Base-by-base conservation (phyloP, 768 basidiomycete genomes). In the Daedalea quercina region DNA sequence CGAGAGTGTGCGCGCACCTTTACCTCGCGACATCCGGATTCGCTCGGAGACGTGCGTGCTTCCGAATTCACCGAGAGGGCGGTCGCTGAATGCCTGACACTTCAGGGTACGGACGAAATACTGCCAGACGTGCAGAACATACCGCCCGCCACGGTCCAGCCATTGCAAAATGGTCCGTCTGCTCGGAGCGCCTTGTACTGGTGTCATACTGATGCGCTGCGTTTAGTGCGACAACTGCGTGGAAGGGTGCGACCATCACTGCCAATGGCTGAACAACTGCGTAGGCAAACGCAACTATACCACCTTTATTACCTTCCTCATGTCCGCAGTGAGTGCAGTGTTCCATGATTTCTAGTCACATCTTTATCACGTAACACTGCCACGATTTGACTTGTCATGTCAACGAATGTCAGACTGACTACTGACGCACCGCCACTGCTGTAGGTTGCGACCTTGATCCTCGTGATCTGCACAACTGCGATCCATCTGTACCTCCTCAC, bases 211-310 rank as follows among this genome's bases (percentile, higher is more conserved):
- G 33, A 37, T 17, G 40, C 11, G 23, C 11, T 31, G 11, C 28
- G 23, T 54, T 49, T 59, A 94, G 88, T 99, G 95, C 65, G 92
- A 96, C 61, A 98, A 98, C 65, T 99, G 95, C 63, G 92, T 97
- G 15, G 94, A 97, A 58, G 85, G 86, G 9, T 97, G 94, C 58
- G 94, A 95, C 66, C 90, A 94, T 64, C 91, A 92, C 64, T 90
- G 86, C 57, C 85, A 85, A 64, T 89, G 86, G 87, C 82, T 99
- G 19, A 96, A 97, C 67, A 96, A 93, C 65, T 98, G 96, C 65
- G 79, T 99, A 37, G 96, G 96, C 7, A 81, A 91, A 37, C 84
- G 94, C 43, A 98, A 97, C 66, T 98, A 99, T 66, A 87, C 91
- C 17, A 78, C 84, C n/a, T 99, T 99, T 70, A 84, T 95, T 56